Percentiles rank a stretch among this genome's conserved stretches.
Conservation (phyloP, 495 filamentous ascomycete genomes). For the Aspergillus funiculosus region DNA sequence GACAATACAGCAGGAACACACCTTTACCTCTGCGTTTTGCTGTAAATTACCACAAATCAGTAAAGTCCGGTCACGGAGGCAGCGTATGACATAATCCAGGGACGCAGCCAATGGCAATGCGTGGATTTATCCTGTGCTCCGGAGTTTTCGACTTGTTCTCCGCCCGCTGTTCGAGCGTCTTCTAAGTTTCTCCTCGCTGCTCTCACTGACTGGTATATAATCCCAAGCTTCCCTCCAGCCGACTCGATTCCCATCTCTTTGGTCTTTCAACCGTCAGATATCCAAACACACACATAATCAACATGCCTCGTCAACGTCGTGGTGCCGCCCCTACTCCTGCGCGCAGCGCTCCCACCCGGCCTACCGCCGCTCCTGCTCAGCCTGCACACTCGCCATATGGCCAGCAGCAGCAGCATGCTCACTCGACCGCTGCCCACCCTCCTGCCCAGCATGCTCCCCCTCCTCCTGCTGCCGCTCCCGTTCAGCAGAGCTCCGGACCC, state of each 20-base stretch:
- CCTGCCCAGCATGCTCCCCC: conserved; percentile 43
- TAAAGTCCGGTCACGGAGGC: conserved; percentile 1
- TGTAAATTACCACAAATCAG: neutral
- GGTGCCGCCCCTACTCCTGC: conserved; percentile 50
- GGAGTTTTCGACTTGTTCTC: conserved; percentile 23
- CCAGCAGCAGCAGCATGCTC: conserved; percentile 40
- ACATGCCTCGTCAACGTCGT: conserved; percentile 76
- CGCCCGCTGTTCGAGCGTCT: conserved; percentile 23
- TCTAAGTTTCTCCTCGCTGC: no score
- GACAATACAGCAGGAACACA: no score
- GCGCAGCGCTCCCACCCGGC: conserved; percentile 59
- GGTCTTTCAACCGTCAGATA: neutral
- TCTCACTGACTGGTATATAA: no score
- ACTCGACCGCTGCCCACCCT: conserved; percentile 60
- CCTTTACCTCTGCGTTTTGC: no score
- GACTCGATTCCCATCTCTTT: conserved; percentile 12
- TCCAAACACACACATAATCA: conserved; percentile 24
- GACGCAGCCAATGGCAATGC: conserved; percentile 21
- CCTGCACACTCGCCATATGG: conserved; percentile 50
- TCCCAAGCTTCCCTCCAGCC: conserved; percentile 9
- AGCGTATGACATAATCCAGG: no score
- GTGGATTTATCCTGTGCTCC: conserved; percentile 13
- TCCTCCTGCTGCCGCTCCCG: conserved; percentile 35
- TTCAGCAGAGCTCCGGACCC: conserved; percentile 54
- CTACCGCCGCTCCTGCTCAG: conserved; percentile 56